These are phyloP conservation scores for Volvox reticuliferus DNA, from an alignment of 139 green algal species.

Conservation along the genomic window DNA sequence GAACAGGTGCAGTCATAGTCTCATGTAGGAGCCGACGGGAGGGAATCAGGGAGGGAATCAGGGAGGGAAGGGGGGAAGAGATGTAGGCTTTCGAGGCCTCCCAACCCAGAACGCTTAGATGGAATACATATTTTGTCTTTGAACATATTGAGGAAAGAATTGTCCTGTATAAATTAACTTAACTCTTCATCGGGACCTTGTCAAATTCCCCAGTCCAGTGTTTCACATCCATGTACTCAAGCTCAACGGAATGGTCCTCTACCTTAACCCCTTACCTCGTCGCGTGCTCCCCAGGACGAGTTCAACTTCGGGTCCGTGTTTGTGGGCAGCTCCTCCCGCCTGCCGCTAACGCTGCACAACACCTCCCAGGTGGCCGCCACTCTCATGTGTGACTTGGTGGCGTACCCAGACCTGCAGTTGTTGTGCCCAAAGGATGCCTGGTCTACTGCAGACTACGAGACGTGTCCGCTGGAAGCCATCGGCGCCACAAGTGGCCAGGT, in stretches of 20 bases:
- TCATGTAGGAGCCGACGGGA: background rate
- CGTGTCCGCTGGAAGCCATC: conserved; percentile 69
- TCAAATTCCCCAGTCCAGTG: too few relatives aligned
- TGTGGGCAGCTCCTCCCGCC: conserved; percentile 59
- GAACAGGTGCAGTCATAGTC: conserved; percentile 32
- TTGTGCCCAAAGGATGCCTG: conserved; percentile 69
- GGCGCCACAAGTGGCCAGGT: conserved; percentile 30
- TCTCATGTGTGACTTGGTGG: conserved; percentile 63
- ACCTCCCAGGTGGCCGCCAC: conserved; percentile 65
- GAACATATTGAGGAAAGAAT: too few relatives aligned
- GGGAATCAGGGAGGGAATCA: background rate
- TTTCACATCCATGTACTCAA: too few relatives aligned
- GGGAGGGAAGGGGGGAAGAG: background rate
- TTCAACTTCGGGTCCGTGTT: conserved; percentile 73
- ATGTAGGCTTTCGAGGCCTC: too few relatives aligned
- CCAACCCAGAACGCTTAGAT: too few relatives aligned
- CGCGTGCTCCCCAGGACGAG: conserved; percentile 52
- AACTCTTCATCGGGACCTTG: too few relatives aligned
- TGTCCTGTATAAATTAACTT: too few relatives aligned
- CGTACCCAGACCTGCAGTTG: conserved; percentile 69
- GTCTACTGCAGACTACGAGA: conserved; percentile 70
- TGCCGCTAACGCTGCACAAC: conserved; percentile 76
- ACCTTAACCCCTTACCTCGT: background rate
- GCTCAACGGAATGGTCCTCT: background rate
- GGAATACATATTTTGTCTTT: too few relatives aligned